These are phyloP conservation scores for Anisodus acutangulus DNA, from an alignment of 257 asterid species.

Conservation along the genomic window DNA sequence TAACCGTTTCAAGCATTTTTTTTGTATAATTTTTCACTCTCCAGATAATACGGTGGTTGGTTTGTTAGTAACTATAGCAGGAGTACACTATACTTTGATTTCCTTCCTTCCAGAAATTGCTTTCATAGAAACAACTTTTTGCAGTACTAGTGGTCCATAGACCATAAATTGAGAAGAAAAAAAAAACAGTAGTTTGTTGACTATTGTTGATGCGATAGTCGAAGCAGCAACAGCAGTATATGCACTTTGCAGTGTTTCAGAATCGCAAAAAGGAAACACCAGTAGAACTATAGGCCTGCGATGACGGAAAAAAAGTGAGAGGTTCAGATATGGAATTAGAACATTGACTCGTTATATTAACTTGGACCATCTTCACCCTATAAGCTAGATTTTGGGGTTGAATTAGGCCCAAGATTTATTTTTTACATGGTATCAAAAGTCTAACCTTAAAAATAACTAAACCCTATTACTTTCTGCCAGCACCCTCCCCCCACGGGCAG, in stretches of 20 bases:
- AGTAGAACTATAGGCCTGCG: constrained; percentile 8
- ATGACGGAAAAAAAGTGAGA: no score
- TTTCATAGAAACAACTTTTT: constrained; percentile 16
- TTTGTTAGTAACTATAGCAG: background rate
- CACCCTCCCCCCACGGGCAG: no score
- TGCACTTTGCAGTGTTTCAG: constrained; percentile 27
- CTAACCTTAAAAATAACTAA: no score
- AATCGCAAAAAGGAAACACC: constrained; percentile 12
- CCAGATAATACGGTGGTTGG: background rate
- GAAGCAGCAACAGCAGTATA: background rate
- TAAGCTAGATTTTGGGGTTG: no score
- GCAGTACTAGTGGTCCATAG: constrained; percentile 26
- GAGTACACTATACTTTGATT: constrained; percentile 10
- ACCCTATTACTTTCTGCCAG: no score
- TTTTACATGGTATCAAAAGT: no score
- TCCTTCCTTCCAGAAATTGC: constrained; percentile 13
- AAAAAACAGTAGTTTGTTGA: background rate
- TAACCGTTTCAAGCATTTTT: constrained; percentile 72
- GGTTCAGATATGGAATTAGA: no score
- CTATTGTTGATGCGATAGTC: background rate
- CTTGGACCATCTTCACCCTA: no score
- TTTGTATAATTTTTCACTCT: background rate
- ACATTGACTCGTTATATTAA: no score
- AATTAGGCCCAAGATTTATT: no score
- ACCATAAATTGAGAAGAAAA: background rate